Base-by-base conservation (phyloP, 768 basidiomycete species). In the Termitomyces sp. region DNA sequence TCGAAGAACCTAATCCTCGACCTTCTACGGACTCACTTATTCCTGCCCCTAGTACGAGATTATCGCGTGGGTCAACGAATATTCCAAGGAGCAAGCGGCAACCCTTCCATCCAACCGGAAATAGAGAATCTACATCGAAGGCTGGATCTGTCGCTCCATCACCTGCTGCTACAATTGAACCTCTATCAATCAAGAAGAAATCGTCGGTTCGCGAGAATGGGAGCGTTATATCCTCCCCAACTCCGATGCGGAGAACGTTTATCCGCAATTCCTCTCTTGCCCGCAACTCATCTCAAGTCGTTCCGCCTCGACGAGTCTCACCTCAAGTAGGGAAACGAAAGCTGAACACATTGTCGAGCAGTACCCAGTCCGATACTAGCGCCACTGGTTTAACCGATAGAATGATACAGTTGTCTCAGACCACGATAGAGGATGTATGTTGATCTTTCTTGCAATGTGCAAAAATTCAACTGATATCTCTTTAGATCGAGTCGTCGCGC, bases 141-240 rank as follows among this genome's bases (percentile, higher is more conserved):
- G 66, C 75, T 38, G 57, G 66, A 59, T 60, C 66, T 35, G 69
- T 65, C 40, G 65, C 69, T 49, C 56, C 66, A 26, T 62, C 77
- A 28, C 64, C 73, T 57, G 71, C 73, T 26, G 70, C 77, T 33
- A 76, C 73, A 26, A 78, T 92, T 22, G 90, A 90, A 65, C 91
- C 91, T 7, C 74, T 94, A 58, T 88, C 86, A 2, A 93, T 94
- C 69, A 91, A 87, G 77, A 92, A 94, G 77, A 92, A 90, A 69
- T 76, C 80, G 6, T 89, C 89, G 7, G 75, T 84, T 28, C 81
- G 84, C 36, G 74, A 71, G 47, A 69, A 73, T 24, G 72, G 77
- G 6, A 72, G 69, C 48, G 58, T 71, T 28, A 64, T 75, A 40
- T 69, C 69, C 46, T 77, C 67, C 53, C 78, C 71, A 43, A 78